These are phyloP conservation scores for Brassica carinata DNA, from an alignment of 345 rosid genomes.

Conservation along the genomic window DNA sequence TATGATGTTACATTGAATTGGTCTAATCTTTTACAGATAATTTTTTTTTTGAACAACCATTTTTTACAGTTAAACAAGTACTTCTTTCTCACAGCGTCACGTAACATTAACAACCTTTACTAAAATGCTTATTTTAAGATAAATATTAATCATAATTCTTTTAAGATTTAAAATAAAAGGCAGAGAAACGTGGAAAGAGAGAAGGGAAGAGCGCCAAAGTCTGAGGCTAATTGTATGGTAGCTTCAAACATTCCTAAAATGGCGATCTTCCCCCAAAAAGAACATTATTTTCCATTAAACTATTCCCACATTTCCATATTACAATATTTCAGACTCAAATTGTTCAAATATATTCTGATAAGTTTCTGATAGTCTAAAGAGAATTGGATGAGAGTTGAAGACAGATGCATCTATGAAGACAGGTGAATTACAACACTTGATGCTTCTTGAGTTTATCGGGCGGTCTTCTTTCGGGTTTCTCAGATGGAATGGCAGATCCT, in stretches of 20 bases:
- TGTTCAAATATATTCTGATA: not conserved
- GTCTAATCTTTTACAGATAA: not conserved
- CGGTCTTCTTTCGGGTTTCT: constrained; percentile 53
- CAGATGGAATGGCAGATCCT: constrained; percentile 99
- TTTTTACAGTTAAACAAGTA: not conserved
- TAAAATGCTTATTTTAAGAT: constrained; percentile 35
- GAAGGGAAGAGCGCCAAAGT: constrained; percentile 61
- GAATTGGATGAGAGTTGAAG: constrained; percentile 52
- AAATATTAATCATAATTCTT: constrained; percentile 13
- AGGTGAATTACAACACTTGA: constrained; percentile 55
- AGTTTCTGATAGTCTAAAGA: constrained; percentile 23
- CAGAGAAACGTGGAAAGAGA: constrained; percentile 49
- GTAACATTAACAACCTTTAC: not conserved
- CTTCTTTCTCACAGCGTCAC: constrained; percentile 11
- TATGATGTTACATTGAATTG: constrained; percentile 1
- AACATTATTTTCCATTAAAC: constrained; percentile 30
- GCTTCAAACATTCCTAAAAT: constrained; percentile 53
- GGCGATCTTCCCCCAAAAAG: constrained; percentile 28
- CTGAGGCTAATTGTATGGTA: constrained; percentile 49
- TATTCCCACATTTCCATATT: constrained; percentile 25
- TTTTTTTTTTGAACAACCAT: no score
- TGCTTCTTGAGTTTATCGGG: constrained; percentile 58
- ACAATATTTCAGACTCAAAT: constrained; percentile 2
- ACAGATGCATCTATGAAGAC: constrained; percentile 92
- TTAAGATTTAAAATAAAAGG: not conserved